Conservation (phyloP, 768 basidiomycete species). For the Xerocomellus chrysenteron region DNA sequence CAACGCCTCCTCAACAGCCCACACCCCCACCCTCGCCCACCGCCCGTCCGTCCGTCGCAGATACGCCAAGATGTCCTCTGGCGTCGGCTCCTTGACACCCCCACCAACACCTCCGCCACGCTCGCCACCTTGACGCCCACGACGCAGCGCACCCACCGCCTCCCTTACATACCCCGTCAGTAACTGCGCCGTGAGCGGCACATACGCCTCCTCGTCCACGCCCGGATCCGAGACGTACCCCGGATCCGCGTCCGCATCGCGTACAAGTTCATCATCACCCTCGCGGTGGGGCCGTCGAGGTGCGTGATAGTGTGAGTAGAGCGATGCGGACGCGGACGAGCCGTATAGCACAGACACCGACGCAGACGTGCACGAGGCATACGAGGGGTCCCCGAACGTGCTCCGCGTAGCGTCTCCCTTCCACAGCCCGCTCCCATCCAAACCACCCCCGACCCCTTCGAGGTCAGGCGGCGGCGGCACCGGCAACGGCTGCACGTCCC, state of each 20-base stretch:
- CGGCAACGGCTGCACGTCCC: slow-evolving; percentile 45
- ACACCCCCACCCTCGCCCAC: slow-evolving; percentile 64
- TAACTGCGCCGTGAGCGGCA: slow-evolving; percentile 54
- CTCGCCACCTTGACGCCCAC: not conserved
- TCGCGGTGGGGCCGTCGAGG: slow-evolving; percentile 8
- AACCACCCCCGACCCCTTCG: not conserved
- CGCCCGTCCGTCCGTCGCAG: slow-evolving; percentile 55
- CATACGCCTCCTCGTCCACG: slow-evolving; percentile 57
- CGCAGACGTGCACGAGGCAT: slow-evolving; percentile 13
- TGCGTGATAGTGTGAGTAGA: slow-evolving; percentile 27
- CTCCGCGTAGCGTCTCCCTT: slow-evolving; percentile 30
- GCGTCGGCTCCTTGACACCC: slow-evolving; percentile 30
- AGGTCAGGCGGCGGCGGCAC: slow-evolving; percentile 9
- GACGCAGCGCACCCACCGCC: slow-evolving; percentile 41
- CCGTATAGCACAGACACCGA: slow-evolving; percentile 24
- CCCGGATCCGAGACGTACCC: slow-evolving; percentile 61
- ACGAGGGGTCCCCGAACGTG: slow-evolving; percentile 25
- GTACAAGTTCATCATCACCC: slow-evolving; percentile 8
- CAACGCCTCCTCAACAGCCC: slow-evolving; percentile 64
- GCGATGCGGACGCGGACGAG: slow-evolving; percentile 19
- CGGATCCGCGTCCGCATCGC: slow-evolving; percentile 38
- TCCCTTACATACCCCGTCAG: slow-evolving; percentile 48
- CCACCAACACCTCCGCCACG: not conserved
- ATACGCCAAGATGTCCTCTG: slow-evolving; percentile 46
- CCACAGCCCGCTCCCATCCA: slow-evolving; percentile 45